Evolutionary conservation across 1,284 basidiomycete species (phyloP).

Genomic region (Moesziomyces antarcticus): DNA sequence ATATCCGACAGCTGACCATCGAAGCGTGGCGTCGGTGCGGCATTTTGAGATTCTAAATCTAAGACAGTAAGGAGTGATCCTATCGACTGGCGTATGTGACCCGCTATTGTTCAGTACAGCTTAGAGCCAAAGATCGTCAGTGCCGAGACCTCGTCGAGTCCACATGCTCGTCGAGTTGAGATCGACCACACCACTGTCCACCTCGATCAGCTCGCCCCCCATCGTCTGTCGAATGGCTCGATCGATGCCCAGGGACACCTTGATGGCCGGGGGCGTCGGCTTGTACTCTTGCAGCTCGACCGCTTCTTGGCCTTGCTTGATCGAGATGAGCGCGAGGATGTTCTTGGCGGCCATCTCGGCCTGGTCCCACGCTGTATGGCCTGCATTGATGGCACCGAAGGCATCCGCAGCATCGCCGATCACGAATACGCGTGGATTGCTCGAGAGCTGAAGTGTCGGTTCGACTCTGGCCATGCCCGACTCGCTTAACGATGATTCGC

Average conservation of each 20-base stretch:
- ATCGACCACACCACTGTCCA: conserved; percentile 16
- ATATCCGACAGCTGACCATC: not conserved
- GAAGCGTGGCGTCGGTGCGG: not conserved
- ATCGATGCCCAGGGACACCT: conserved; percentile 29
- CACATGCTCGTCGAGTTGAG: conserved; percentile 36
- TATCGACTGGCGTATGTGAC: not conserved
- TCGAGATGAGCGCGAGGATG: conserved; percentile 23
- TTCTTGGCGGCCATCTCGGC: conserved; percentile 40
- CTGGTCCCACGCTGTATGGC: conserved; percentile 50
- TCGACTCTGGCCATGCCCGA: conserved; percentile 39
- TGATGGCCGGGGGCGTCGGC: conserved; percentile 21
- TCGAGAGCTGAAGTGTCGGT: conserved; percentile 18
- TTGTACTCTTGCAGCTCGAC: conserved; percentile 18
- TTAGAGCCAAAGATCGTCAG: conserved; percentile 19
- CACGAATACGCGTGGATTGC: conserved; percentile 31
- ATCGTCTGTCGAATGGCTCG: conserved; percentile 20
- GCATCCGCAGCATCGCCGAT: conserved; percentile 51
- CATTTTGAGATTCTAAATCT: not conserved
- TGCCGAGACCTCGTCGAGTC: conserved; percentile 25
- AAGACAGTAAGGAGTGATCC: not conserved
- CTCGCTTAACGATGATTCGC: conserved; percentile 6
- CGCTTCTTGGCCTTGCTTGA: not conserved
- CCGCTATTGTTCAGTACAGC: not conserved
- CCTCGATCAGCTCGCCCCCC: conserved; percentile 20
- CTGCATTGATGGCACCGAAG: conserved; percentile 51